phyloP scores from a whole-genome alignment of 805 yeast species.

The Kazachstania kunashirensis region DNA sequence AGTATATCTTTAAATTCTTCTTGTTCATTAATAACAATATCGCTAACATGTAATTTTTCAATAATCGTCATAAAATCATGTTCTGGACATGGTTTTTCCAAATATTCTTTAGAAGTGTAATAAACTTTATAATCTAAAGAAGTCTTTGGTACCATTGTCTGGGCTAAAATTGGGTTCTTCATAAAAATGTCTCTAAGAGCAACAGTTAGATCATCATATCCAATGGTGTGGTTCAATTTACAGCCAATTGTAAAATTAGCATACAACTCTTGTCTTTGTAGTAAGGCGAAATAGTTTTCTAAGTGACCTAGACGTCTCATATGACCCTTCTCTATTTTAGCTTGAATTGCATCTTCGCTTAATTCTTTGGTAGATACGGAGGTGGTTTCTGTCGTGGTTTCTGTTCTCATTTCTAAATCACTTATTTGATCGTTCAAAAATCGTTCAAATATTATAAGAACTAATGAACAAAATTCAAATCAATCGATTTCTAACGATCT shows the following conservation, averaged over 20 bases:
- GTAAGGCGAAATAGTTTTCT: conserved; percentile 21
- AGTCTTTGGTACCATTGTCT: conserved; percentile 12
- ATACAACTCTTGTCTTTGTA: conserved; percentile 20
- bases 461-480: too few relatives aligned
- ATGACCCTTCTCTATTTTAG: conserved; percentile 17
- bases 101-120: conserved; percentile 17
- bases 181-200: conserved; percentile 14
- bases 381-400: too few relatives aligned
- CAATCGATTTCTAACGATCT: too few relatives aligned
- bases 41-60: conserved; percentile 10
- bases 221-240: conserved; percentile 11
- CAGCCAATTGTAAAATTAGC: conserved; percentile 17
- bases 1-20: conserved; percentile 10
- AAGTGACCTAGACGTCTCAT: conserved; percentile 24
- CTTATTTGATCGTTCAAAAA: too few relatives aligned
- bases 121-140: too few relatives aligned
- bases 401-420: too few relatives aligned
- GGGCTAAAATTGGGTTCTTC: conserved; percentile 16
- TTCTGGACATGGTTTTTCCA: conserved; percentile 12
- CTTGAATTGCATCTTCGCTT: too few relatives aligned
- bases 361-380: conserved; percentile 1
- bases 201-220: conserved; percentile 5
- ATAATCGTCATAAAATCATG: conserved; percentile 19
- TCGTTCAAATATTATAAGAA: too few relatives aligned
- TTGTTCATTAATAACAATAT: conserved; percentile 19